Percentiles rank a stretch among this genome's conserved stretches.
Conservation (phyloP, 331 rosid genomes). For the Quercus tomentella region DNA sequence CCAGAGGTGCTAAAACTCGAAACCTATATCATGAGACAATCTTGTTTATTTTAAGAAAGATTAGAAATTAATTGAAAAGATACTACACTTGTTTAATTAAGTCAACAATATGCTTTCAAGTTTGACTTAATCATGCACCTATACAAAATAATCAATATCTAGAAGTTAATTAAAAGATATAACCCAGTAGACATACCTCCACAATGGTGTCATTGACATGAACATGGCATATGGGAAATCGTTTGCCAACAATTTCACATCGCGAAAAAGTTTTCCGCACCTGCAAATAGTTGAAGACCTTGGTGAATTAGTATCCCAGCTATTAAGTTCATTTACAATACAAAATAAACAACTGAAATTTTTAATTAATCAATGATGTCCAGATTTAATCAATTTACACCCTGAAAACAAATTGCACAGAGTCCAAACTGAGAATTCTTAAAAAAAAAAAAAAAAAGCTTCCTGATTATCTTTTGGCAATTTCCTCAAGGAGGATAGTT, state of each 20-base stretch:
- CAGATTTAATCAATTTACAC: neutral
- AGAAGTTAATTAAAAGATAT: neutral
- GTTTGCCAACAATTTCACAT: conserved; percentile 82
- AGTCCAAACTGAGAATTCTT: neutral
- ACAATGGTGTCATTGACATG: conserved; percentile 57
- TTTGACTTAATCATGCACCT: neutral
- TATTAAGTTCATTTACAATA: neutral
- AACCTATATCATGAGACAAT: conserved; percentile 44
- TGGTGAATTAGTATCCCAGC: neutral
- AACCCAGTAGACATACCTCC: conserved; percentile 47
- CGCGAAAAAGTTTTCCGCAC: conserved; percentile 69
- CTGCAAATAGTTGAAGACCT: conserved; percentile 36
- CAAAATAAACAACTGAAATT: neutral
- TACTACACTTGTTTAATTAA: neutral
- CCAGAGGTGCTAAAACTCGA: conserved; percentile 69
- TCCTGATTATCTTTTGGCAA: neutral
- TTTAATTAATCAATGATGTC: neutral
- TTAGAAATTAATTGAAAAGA: neutral
- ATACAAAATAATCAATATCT: neutral
- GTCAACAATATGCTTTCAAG: too few species aligned
- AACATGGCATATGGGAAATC: conserved; percentile 92
- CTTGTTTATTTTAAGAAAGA: conserved; percentile 12
- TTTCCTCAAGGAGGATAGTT: neutral
- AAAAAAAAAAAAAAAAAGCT: neutral
- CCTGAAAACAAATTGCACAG: neutral